These are phyloP conservation scores for Quercus mongolica DNA, from an alignment of 306 rosid species.

Conservation along the genomic window DNA sequence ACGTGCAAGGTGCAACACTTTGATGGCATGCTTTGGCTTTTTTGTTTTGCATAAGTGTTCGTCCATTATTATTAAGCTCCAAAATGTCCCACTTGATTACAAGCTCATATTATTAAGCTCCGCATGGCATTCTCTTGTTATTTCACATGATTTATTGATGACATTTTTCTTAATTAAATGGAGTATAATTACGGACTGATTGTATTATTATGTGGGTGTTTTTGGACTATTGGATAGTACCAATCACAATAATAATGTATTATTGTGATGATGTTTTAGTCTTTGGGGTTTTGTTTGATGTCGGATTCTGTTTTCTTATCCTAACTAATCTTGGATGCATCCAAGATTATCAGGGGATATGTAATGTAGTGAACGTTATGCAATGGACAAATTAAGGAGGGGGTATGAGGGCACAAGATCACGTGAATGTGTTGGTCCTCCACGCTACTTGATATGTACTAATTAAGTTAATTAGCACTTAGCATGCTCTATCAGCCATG, in stretches of 20 bases:
- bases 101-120: too few species aligned
- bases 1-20: constrained; percentile 5
- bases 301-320: constrained; percentile 5
- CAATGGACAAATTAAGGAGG: not conserved
- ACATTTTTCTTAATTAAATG: not conserved
- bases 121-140: not conserved
- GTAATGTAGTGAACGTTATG: not conserved
- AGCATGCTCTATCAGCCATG: not conserved
- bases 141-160: not conserved
- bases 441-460: not conserved
- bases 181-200: not conserved
- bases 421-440: constrained; percentile 26
- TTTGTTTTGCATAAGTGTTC: too few species aligned
- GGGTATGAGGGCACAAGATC: constrained; percentile 26
- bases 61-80: too few species aligned
- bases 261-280: not conserved
- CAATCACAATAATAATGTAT: not conserved
- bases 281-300: not conserved
- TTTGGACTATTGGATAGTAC: not conserved
- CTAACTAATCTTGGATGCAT: not conserved
- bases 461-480: not conserved
- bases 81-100: too few species aligned
- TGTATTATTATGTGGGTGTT: not conserved
- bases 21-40: too few species aligned
- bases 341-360: not conserved